A percentile compares a stretch with the other conserved stretches of the same genome.
phyloP scores from a whole-genome alignment of 2,329 filamentous ascomycete genomes.

The Microsporum canis region DNA sequence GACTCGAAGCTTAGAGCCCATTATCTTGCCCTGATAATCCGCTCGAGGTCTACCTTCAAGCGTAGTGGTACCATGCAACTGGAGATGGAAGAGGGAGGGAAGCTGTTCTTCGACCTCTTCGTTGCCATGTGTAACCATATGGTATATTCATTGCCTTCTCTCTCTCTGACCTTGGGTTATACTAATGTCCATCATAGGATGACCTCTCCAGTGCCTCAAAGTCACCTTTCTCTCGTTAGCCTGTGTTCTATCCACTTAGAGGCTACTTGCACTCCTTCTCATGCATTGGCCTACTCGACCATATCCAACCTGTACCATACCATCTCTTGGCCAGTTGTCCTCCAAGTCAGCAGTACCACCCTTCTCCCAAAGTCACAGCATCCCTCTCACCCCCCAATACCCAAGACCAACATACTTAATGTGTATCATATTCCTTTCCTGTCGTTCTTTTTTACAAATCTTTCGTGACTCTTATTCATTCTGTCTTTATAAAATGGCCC shows the following conservation, averaged over 20 bases:
- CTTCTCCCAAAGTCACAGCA: too few relatives aligned
- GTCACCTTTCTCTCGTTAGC: conserved; percentile 16
- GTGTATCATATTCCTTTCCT: background rate
- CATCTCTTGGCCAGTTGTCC: background rate
- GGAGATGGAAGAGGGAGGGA: conserved; percentile 81
- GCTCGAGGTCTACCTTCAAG: conserved; percentile 79
- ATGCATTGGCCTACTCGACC: background rate
- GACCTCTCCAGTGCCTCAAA: conserved; percentile 17
- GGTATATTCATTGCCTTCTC: conserved; percentile 39
- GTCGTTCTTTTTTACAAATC: background rate
- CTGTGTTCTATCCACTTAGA: background rate
- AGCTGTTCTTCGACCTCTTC: conserved; percentile 86
- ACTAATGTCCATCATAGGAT: conserved; percentile 16
- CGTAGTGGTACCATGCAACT: conserved; percentile 89
- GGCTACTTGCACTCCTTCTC: too few relatives aligned
- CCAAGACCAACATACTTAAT: background rate
- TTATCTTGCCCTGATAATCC: conserved; percentile 85
- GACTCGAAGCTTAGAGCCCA: conserved; percentile 87
- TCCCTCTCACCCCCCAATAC: background rate
- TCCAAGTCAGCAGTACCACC: background rate
- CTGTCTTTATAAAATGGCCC: background rate
- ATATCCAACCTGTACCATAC: background rate
- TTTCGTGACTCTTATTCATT: background rate
- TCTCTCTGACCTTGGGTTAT: conserved; percentile 10
- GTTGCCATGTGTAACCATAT: conserved; percentile 89